Percentiles rank a stretch among this genome's conserved stretches.
phyloP scores from a whole-genome alignment of 345 rosid species.

The Linum trigynum region DNA sequence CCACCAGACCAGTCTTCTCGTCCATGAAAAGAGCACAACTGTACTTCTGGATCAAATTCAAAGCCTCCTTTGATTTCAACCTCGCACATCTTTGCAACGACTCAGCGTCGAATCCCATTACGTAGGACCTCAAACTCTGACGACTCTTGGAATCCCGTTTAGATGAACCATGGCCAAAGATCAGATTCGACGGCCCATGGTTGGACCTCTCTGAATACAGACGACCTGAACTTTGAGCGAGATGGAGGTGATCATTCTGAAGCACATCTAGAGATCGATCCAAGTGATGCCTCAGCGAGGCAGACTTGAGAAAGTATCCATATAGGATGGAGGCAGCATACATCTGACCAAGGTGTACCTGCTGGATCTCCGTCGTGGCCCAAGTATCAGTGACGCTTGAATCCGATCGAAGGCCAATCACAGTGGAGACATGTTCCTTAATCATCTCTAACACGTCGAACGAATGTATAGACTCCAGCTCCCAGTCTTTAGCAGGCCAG shows the following conservation, averaged over 20 bases:
- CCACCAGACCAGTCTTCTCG: constrained; percentile 22
- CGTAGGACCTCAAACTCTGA: constrained; percentile 48
- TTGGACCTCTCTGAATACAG: constrained; percentile 30
- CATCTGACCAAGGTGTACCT: constrained; percentile 36
- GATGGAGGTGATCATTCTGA: constrained; percentile 15
- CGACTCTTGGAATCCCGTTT: constrained; percentile 12
- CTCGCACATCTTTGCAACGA: constrained; percentile 62
- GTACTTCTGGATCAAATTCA: constrained; percentile 63
- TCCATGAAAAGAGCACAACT: constrained; percentile 62
- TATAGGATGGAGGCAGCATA: constrained; percentile 65
- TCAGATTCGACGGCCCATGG: constrained; percentile 20
- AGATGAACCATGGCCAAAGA: constrained; percentile 18
- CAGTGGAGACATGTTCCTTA: constrained; percentile 58
- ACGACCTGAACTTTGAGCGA: constrained; percentile 21
- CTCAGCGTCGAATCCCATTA: constrained; percentile 59
- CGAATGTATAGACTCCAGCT: constrained; percentile 69
- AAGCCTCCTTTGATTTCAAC: constrained; percentile 57
- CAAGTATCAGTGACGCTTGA: constrained; percentile 75
- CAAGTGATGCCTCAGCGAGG: constrained; percentile 55
- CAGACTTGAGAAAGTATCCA: constrained; percentile 85
- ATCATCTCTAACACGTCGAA: constrained; percentile 62
- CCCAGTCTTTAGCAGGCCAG: constrained; percentile 88
- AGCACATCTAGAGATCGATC: constrained; percentile 36
- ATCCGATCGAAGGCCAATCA: constrained; percentile 63
- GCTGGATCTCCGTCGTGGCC: constrained; percentile 66